These are phyloP conservation scores for Candida silvatica DNA, from an alignment of 805 yeast species.

Conservation along the genomic window DNA sequence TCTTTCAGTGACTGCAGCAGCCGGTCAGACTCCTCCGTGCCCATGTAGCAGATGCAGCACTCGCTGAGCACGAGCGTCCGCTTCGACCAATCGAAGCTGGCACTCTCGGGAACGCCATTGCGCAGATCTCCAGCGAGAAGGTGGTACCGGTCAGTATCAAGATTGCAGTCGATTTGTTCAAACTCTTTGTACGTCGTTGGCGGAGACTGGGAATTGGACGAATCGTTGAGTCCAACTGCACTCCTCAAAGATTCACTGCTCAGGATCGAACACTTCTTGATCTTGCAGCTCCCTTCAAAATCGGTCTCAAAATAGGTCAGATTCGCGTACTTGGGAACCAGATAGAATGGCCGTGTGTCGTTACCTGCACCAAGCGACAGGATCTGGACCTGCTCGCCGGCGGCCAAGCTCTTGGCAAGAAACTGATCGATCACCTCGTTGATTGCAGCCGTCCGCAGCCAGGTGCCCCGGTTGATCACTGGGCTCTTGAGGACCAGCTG, in stretches of 20 bases:
- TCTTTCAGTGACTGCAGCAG: constrained; percentile 36
- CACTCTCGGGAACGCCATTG: constrained; percentile 4
- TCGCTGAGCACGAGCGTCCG: constrained; percentile 66
- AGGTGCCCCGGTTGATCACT: constrained; percentile 64
- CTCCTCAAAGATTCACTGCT: constrained; percentile 16
- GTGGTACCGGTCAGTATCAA: constrained; percentile 30
- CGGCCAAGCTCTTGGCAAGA: constrained; percentile 17
- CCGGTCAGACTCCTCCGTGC: constrained; percentile 36
- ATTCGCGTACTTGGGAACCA: constrained; percentile 26
- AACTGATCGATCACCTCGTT: constrained; percentile 38
- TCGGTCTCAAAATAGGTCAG: constrained; percentile 54
- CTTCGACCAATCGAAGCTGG: constrained; percentile 15
- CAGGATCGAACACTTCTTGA: constrained; percentile 43
- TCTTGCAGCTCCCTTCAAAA: constrained; percentile 42
- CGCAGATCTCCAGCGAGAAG: constrained; percentile 51
- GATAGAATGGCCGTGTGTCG: constrained; percentile 57
- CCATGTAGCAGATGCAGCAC: constrained; percentile 67
- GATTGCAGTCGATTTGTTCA: neutral
- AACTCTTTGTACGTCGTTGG: constrained; percentile 7
- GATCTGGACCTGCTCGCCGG: constrained; percentile 33
- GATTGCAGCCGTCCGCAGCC: constrained; percentile 47
- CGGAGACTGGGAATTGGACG: neutral
- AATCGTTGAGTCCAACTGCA: neutral
- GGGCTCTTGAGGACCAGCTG: constrained; percentile 36
- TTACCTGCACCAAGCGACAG: constrained; percentile 77